Base-by-base conservation (phyloP, 2,329 filamentous ascomycete species). In the Gnomoniopsis sp. region DNA sequence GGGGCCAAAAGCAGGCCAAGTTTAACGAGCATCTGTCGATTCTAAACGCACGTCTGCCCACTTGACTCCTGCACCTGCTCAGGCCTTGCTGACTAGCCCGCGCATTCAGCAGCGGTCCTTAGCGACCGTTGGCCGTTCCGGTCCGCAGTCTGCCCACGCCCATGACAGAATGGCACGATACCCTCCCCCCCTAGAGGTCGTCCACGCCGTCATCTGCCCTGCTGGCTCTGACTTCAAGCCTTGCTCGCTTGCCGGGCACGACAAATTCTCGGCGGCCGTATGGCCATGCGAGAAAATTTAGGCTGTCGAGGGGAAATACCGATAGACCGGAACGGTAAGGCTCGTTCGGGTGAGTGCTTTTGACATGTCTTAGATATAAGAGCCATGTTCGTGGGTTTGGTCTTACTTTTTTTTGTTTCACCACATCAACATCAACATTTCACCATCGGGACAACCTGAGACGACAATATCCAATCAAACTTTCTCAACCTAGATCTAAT, bases 261-360 rank as follows among this genome's bases (percentile, higher is more conserved):
- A 61, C 22, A 55, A 61, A 55, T 53, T 34, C 26, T 53, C 59
- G 59, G 56, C 50, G 51, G 38, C 41, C 51, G 52, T 61, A 55
- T 58, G 55, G 33, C 55, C 58, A 58, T 55, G 36, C 44, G 33
- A n/a, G 53, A 57, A 26, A 58, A 38, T 30, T 30, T 30, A 44
- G 14, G 22, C 33, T 58, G 26, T 38, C 53, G 49, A n/a, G 59
- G 58, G 58, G 46, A 53, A 49, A 26, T 58, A 22, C 44, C 34
- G 48, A 49, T 22, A 41, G 43, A 43, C 55, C 55, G 59, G 59
- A 46, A 61, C 44, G 59, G 30, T 33, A 58, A 61, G 51, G 50
- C 59, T 61, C 38, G 38, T 49, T 36, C 47, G 55, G 55, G 38
- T 55, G 48, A 38, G 34, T 49, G 48, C 55, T 58, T 46, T 26